Evolutionary conservation across 805 yeast genomes (phyloP).

Genomic region (Metschnikowia gruessii): DNA sequence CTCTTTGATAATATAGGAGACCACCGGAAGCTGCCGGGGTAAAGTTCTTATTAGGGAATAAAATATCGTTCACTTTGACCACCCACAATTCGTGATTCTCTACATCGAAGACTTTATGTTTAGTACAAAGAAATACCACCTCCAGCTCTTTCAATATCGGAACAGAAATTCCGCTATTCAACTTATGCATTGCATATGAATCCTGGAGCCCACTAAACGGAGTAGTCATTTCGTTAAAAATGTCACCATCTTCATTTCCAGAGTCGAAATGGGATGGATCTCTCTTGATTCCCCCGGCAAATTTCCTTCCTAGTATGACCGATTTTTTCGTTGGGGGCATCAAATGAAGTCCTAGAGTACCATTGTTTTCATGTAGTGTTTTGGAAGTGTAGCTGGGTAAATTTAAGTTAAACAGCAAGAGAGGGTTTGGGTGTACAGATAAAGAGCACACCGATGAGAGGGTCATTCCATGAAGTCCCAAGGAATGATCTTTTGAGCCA

Average conservation of each 20-base stretch:
- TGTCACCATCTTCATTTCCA: conserved; percentile 29
- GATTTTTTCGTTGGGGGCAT: conserved; percentile 59
- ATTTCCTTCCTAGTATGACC: conserved; percentile 59
- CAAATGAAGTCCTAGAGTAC: conserved; percentile 67
- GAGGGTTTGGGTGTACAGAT: conserved; percentile 71
- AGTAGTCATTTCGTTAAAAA: conserved; percentile 45
- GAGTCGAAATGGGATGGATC: conserved; percentile 25
- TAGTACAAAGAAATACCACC: conserved; percentile 59
- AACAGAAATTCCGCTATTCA: conserved; percentile 29
- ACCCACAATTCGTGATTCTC: conserved; percentile 93
- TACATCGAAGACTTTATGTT: conserved; percentile 50
- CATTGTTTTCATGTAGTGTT: conserved; percentile 51
- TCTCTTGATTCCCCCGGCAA: conserved; percentile 54
- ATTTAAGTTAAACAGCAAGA: conserved; percentile 83
- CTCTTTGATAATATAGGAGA: conserved; percentile 59
- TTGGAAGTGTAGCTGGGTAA: conserved; percentile 79
- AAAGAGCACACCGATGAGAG: conserved; percentile 83
- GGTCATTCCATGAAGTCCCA: conserved; percentile 66
- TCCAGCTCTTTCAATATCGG: conserved; percentile 62
- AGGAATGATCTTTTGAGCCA: conserved; percentile 11
- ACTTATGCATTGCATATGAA: conserved; percentile 19
- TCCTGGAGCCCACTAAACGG: conserved; percentile 49
- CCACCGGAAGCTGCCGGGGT: conserved; percentile 50
- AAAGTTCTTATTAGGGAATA: conserved; percentile 24
- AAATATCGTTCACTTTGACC: conserved; percentile 65